Base-by-base conservation (phyloP, 2,329 filamentous ascomycete species). In the Sporothrix phasma region DNA sequence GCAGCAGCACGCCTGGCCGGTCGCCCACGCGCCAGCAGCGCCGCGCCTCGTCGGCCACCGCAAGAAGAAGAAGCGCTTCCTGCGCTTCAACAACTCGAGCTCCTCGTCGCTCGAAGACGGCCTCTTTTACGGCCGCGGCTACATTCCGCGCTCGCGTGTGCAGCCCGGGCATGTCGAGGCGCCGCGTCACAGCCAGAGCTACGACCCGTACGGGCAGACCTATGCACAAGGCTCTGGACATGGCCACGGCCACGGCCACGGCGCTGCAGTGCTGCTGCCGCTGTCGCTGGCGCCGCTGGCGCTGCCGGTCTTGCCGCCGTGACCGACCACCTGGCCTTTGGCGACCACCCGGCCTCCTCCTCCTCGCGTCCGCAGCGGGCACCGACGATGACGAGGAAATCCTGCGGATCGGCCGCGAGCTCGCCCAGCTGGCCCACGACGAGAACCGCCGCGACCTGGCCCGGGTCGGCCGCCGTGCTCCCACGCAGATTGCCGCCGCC, bases 21-120 rank as follows among this genome's bases (percentile, higher is more conserved):
- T 46, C 60, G 49, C 59, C 62, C 5, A 49, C 58, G 17, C 62
- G 63, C 11, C 61, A 58, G 26, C 31, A 62, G 22, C 60, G 64
- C 54, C 62, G 47, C 37, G 60, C 62, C 5, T 49, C 53, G 15
- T 63, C 61, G 22, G 31, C 26, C 65, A 64, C 63, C 64, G 63
- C 47, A 74, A 73, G 64, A 75, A 74, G 62, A 74, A 74, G 61
- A 71, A 70, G 58, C 76, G 80, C 34, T 79, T 84, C 64, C 77
- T 82, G 65, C 78, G 76, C 49, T 76, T 78, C 66, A 76, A 75
- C 66, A 82, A 81, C 67, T 79, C 76, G 2, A 84, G 81, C 19
- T 81, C 80, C 1, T 84, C 81, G 1, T 84, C 81, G 0, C 73
- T 84, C 49, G 81, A 85, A 69, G 77, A 77, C 53, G 82, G 84